Conservation (phyloP, 495 filamentous ascomycete species). For the Evernia prunastri region DNA sequence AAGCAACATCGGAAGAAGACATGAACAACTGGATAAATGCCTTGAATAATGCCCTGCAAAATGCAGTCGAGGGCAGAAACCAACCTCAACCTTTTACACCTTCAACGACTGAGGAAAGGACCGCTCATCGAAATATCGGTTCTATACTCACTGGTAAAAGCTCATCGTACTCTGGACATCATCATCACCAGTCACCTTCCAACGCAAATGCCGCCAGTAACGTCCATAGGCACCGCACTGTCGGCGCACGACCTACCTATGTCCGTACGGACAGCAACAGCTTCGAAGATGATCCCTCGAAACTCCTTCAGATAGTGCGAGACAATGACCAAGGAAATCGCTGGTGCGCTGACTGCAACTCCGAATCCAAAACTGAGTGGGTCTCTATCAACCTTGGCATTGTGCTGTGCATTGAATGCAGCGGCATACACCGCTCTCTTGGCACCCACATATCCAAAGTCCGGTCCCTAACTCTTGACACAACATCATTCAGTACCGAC, state of each 20-base stretch:
- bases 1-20: slow-evolving; percentile 95
- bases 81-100: slow-evolving; percentile 41
- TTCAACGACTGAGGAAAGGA: slow-evolving; percentile 44
- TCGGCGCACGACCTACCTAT: slow-evolving; percentile 77
- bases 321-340: slow-evolving; percentile 90
- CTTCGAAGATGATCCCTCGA: slow-evolving; percentile 76
- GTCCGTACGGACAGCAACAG: slow-evolving; percentile 57
- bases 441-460: slow-evolving; percentile 98
- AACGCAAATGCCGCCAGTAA: slow-evolving; percentile 45
- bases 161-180: slow-evolving; percentile 58
- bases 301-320: slow-evolving; percentile 76
- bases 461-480: slow-evolving; percentile 90
- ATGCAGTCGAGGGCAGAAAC: slow-evolving; percentile 79
- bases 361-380: slow-evolving; percentile 90
- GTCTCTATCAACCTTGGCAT: slow-evolving; percentile 97
- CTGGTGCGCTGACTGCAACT: slow-evolving; percentile 93
- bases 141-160: slow-evolving; percentile 93
- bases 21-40: slow-evolving; percentile 95
- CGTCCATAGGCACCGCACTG: slow-evolving; percentile 77
- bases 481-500: slow-evolving; percentile 90
- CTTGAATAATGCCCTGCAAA: slow-evolving; percentile 95
- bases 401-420: slow-evolving; percentile 96
- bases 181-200: slow-evolving; percentile 49
- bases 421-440: slow-evolving; percentile 92
- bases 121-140: slow-evolving; percentile 73